Evolutionary conservation across 768 basidiomycete species (phyloP).

Genomic region (Obba rivulosa): DNA sequence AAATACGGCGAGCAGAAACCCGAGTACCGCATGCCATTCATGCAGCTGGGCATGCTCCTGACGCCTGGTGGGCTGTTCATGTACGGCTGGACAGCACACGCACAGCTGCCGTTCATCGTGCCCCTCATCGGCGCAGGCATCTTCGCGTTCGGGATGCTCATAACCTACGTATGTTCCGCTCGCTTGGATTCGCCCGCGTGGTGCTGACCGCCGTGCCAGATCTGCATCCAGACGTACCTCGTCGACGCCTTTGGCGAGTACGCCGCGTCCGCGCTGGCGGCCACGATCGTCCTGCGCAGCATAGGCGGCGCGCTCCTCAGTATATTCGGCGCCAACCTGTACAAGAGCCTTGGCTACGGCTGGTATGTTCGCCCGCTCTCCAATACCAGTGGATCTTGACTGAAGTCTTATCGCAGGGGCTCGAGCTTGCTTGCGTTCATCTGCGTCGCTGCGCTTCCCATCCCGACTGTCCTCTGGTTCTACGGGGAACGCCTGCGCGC

Average conservation of each 20-base stretch:
- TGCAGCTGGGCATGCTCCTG: slow-evolving; percentile 4
- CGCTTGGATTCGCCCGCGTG: not conserved
- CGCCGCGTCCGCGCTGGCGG: slow-evolving; percentile 3
- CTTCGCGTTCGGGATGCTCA: slow-evolving; percentile 7
- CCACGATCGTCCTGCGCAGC: not conserved
- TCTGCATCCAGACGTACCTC: slow-evolving; percentile 4
- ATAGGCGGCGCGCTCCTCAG: slow-evolving; percentile 2
- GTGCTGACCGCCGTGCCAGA: not conserved
- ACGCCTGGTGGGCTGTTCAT: slow-evolving; percentile 1
- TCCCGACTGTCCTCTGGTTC: not conserved
- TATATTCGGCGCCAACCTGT: slow-evolving; percentile 1
- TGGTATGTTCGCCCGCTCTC: not conserved
- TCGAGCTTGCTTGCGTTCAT: slow-evolving; percentile 4
- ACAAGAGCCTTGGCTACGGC: slow-evolving; percentile 1
- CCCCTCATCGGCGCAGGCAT: slow-evolving; percentile 5
- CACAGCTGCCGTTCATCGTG: not conserved
- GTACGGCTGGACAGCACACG: not conserved
- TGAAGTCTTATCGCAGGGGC: not conserved
- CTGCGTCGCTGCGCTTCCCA: not conserved
- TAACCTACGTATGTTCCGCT: not conserved
- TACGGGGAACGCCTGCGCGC: slow-evolving; percentile 2
- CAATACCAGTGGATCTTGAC: too few species aligned
- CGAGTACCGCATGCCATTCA: slow-evolving; percentile 6
- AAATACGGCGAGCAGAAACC: slow-evolving; percentile 3
- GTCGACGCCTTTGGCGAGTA: slow-evolving; percentile 2